Percentiles rank a stretch among this genome's conserved stretches.
Evolutionary conservation across 352 stramenopile genomes (phyloP).

Genomic region (Globisporangium takayamanum): DNA sequence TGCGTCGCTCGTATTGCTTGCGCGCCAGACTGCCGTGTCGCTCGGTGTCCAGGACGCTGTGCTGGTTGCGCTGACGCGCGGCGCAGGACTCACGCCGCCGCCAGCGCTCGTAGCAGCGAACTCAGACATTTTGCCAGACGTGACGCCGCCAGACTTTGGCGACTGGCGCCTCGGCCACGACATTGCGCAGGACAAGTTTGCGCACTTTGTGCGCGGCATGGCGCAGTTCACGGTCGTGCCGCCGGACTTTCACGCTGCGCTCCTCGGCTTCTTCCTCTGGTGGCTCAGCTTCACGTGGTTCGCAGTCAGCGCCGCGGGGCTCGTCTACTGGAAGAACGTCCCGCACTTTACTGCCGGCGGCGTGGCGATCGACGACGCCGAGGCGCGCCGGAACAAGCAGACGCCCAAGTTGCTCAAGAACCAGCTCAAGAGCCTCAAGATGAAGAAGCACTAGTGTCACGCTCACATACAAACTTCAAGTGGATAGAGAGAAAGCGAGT

Average conservation of each 20-base stretch:
- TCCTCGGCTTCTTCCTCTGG: conserved; percentile 63
- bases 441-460: conserved; percentile 42
- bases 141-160: conserved; percentile 36
- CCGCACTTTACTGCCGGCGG: conserved; percentile 18
- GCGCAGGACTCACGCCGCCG: conserved; percentile 11
- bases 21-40: conserved; percentile 46
- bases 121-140: conserved; percentile 26
- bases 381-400: conserved; percentile 35
- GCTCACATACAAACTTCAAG: too few relatives aligned
- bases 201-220: conserved; percentile 59
- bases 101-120: conserved; percentile 10
- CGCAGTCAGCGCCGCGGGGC: conserved; percentile 27
- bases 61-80: conserved; percentile 19
- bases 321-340: conserved; percentile 71
- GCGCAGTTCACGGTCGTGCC: conserved; percentile 52
- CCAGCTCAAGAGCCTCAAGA: conserved; percentile 60
- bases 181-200: conserved; percentile 33
- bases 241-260: conserved; percentile 45
- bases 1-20: conserved; percentile 38
- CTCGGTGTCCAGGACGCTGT: conserved; percentile 33
- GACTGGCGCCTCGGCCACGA: conserved; percentile 52
- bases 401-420: conserved; percentile 69
- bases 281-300: conserved; percentile 56
- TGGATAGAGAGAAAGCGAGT: too few relatives aligned
- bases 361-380: conserved; percentile 8